Percentiles rank a stretch among this genome's conserved stretches.
Evolutionary conservation across 176 grass and related monocot genomes (phyloP).

Genomic region (Rhynchospora pubera): DNA sequence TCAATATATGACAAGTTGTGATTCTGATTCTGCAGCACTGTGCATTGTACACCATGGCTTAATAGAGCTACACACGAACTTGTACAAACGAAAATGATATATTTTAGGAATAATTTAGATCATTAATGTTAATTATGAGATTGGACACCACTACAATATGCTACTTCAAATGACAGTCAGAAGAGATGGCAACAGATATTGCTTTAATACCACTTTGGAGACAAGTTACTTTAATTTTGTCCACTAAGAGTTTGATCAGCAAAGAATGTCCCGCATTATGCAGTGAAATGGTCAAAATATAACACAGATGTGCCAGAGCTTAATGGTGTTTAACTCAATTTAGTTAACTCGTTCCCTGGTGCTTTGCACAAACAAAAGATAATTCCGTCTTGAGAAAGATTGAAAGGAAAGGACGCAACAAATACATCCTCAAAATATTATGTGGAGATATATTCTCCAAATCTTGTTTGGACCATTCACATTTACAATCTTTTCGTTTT

Average conservation of each 20-base stretch:
- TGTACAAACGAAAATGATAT: no score
- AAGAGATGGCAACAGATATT: constrained; percentile 2
- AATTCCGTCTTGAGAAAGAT: not conserved
- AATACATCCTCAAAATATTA: not conserved
- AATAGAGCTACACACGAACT: no score
- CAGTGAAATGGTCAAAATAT: not conserved
- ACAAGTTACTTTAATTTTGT: not conserved
- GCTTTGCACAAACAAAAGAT: not conserved
- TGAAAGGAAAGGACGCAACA: not conserved
- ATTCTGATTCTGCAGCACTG: not conserved
- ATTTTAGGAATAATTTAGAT: no score
- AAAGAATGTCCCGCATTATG: not conserved
- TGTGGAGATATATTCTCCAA: not conserved
- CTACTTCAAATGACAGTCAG: not conserved
- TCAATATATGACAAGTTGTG: no score
- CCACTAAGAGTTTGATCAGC: not conserved
- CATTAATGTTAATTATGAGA: not conserved
- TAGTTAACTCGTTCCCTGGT: not conserved
- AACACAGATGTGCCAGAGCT: not conserved
- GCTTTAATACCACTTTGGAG: not conserved
- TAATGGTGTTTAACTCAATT: not conserved
- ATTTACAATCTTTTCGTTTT: not conserved
- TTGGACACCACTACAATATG: not conserved
- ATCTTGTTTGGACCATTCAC: not conserved
- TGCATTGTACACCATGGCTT: not conserved